phyloP scores from a whole-genome alignment of 805 yeast species.

The Lipomyces mesembrius region DNA sequence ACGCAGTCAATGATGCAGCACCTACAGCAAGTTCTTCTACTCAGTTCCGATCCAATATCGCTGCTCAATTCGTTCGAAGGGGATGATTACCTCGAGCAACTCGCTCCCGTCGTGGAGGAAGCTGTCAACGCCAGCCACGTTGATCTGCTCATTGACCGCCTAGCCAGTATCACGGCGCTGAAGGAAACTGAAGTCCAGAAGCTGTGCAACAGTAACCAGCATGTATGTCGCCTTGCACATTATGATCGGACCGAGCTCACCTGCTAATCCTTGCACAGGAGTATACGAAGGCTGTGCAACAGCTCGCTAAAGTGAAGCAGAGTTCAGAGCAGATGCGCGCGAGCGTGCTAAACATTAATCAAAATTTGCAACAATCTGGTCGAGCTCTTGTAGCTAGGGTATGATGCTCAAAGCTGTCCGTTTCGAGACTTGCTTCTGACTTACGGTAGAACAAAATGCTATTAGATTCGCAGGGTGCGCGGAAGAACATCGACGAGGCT shows the following conservation, averaged over 20 bases:
- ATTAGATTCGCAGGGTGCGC: conserved; percentile 64
- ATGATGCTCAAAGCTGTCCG: conserved; percentile 24
- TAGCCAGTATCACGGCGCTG: conserved; percentile 61
- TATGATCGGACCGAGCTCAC: neutral
- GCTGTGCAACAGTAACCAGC: conserved; percentile 65
- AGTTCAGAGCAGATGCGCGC: conserved; percentile 60
- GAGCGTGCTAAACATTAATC: conserved; percentile 62
- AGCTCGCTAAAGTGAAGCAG: conserved; percentile 64
- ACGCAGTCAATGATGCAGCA: conserved; percentile 30
- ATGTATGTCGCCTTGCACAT: conserved; percentile 36
- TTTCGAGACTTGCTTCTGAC: conserved; percentile 23
- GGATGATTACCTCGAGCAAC: conserved; percentile 76
- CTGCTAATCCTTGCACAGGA: conserved; percentile 40
- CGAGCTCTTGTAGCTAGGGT: conserved; percentile 58
- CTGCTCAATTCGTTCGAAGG: conserved; percentile 33
- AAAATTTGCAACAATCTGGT: conserved; percentile 66
- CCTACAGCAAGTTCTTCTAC: conserved; percentile 37
- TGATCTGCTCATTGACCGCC: conserved; percentile 58
- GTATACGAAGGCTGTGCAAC: conserved; percentile 56
- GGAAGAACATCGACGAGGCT: conserved; percentile 72
- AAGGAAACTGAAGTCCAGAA: conserved; percentile 68
- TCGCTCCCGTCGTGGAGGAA: conserved; percentile 73
- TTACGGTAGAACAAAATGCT: conserved; percentile 56
- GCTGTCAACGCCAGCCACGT: conserved; percentile 62
- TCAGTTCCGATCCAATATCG: conserved; percentile 38